These are phyloP conservation scores for Ogataea pignaliae DNA, from an alignment of 805 yeast species.

Conservation along the genomic window DNA sequence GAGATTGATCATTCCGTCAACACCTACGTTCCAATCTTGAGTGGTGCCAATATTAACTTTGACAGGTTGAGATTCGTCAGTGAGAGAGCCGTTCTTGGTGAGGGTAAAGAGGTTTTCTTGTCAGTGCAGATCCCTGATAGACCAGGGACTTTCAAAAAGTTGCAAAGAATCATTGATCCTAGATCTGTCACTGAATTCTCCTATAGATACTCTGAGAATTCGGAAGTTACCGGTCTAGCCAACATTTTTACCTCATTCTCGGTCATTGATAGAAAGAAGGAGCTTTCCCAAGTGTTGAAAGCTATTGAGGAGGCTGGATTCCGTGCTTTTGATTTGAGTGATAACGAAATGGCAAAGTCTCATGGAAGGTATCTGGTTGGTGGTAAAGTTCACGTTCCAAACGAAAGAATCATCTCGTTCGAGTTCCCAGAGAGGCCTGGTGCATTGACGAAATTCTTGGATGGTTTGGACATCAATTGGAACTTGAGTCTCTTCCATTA, in stretches of 20 bases:
- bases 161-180: constrained; percentile 78
- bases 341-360: constrained; percentile 90
- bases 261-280: constrained; percentile 71
- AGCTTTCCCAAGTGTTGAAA: constrained; percentile 58
- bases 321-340: constrained; percentile 77
- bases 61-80: constrained; percentile 93
- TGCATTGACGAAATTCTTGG: constrained; percentile 78
- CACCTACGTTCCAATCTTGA: constrained; percentile 77
- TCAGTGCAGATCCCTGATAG: constrained; percentile 86
- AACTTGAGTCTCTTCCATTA: constrained; percentile 93
- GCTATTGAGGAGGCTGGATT: constrained; percentile 61
- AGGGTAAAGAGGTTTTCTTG: constrained; percentile 92
- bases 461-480: constrained; percentile 72
- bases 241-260: constrained; percentile 84
- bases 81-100: constrained; percentile 98
- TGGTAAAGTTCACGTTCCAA: constrained; percentile 68
- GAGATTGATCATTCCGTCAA: constrained; percentile 65
- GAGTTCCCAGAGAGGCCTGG: constrained; percentile 99
- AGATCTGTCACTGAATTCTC: constrained; percentile 92
- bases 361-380: constrained; percentile 97
- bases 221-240: constrained; percentile 46
- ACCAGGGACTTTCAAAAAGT: constrained; percentile 82
- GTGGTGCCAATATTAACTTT: constrained; percentile 98
- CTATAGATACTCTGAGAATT: constrained; percentile 61
- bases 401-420: constrained; percentile 77